A percentile compares a stretch with the other conserved stretches of the same genome.
Evolutionary conservation across 371 early-diverging fungal genomes (phyloP).

Genomic region (Dichotomocladium elegans): DNA sequence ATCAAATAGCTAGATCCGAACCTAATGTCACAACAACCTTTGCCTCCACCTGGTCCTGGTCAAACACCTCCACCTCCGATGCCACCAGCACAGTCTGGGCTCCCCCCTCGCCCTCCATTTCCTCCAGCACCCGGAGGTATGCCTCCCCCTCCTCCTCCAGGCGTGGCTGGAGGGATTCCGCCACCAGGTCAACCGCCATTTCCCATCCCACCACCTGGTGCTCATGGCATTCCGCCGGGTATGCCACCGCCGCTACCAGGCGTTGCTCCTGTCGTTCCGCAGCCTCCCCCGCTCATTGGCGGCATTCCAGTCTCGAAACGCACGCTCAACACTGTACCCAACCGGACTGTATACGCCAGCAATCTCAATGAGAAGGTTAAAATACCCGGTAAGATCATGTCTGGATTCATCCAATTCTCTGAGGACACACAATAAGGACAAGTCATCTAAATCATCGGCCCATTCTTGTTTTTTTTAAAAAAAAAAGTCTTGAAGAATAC

Average conservation of each 20-base stretch:
- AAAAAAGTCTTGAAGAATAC: slow-evolving; percentile 74
- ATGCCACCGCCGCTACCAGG: slow-evolving; percentile 11
- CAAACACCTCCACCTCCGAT: neutral
- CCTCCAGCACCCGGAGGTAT: neutral
- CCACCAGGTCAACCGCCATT: slow-evolving; percentile 2
- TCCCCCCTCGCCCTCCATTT: neutral
- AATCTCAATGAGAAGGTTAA: slow-evolving; percentile 87
- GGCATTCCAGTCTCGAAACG: slow-evolving; percentile 56
- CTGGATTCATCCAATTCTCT: too few relatives aligned
- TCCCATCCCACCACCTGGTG: slow-evolving; percentile 2
- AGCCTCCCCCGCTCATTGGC: slow-evolving; percentile 13
- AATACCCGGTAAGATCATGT: slow-evolving; percentile 67
- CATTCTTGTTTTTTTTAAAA: too few relatives aligned
- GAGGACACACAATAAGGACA: too few relatives aligned
- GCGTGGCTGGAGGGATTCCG: neutral
- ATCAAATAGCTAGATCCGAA: too few relatives aligned
- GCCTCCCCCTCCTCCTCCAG: neutral
- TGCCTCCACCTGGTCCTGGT: too few relatives aligned
- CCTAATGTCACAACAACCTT: too few relatives aligned
- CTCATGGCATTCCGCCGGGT: slow-evolving; percentile 2
- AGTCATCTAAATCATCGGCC: too few relatives aligned
- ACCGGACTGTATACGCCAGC: slow-evolving; percentile 81
- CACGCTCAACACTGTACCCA: slow-evolving; percentile 61
- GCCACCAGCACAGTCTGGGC: slow-evolving; percentile 3
- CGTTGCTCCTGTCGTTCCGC: neutral